A percentile compares a stretch with the other conserved stretches of the same genome.
Evolutionary conservation across 345 rosid genomes (phyloP).

Genomic region (Pistacia integerrima): DNA sequence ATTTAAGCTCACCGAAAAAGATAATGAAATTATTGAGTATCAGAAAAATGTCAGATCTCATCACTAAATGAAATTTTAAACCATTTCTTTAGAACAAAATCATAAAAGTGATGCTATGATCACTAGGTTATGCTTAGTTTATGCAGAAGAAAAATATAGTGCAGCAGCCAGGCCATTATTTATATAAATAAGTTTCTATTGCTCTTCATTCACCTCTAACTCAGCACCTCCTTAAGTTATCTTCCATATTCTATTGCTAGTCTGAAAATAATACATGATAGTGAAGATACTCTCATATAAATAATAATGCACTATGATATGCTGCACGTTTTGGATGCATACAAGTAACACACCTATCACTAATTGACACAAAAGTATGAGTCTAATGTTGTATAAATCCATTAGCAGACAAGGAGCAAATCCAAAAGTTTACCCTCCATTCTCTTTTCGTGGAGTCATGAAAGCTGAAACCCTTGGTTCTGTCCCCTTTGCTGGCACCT

Average conservation of each 20-base stretch:
- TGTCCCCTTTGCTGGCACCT: slow-evolving; percentile 46
- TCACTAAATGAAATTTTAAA: slow-evolving; percentile 4
- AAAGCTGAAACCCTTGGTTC: slow-evolving; percentile 41
- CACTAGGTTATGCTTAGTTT: not conserved
- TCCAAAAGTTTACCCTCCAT: slow-evolving; percentile 57
- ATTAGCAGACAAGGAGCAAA: slow-evolving; percentile 19
- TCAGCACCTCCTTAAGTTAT: not conserved
- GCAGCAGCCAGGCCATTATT: not conserved
- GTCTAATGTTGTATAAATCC: slow-evolving; percentile 4
- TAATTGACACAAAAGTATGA: slow-evolving; percentile 11
- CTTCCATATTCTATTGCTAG: not conserved
- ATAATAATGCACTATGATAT: slow-evolving; percentile 7
- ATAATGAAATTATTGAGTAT: not conserved
- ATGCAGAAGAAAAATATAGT: not conserved
- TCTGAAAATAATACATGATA: slow-evolving; percentile 7
- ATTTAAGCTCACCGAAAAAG: not conserved
- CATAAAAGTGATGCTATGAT: not conserved
- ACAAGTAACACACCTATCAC: slow-evolving; percentile 11
- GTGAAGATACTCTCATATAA: slow-evolving; percentile 8
- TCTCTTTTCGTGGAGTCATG: slow-evolving; percentile 44
- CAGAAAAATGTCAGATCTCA: not conserved
- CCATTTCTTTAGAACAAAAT: not conserved
- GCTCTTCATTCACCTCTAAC: not conserved
- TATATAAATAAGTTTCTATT: not conserved
- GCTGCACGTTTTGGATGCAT: not conserved